Percentiles rank a stretch among this genome's conserved stretches.
phyloP scores from a whole-genome alignment of 169 alveolate genomes.

The Blepharisma undulans region DNA sequence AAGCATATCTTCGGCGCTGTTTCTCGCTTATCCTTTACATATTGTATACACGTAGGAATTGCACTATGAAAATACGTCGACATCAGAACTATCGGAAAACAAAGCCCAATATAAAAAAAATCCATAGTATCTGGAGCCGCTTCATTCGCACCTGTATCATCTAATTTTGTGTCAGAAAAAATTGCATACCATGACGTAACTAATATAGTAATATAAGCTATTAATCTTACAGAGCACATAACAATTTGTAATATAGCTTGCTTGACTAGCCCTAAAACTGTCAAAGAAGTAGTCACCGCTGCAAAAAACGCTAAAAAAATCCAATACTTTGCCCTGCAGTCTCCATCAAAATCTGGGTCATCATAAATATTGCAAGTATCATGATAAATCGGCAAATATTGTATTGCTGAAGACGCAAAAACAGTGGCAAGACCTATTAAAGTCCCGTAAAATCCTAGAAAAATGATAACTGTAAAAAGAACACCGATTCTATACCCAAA shows the following conservation, averaged over 20 bases:
- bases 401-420: neutral
- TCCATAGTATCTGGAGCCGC: neutral
- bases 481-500: neutral
- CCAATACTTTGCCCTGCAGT: conserved; percentile 6
- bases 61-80: neutral
- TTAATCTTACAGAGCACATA: neutral
- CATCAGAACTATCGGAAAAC: neutral
- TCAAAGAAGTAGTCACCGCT: neutral
- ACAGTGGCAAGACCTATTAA: neutral
- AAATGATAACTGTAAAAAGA: neutral
- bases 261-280: neutral
- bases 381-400: neutral
- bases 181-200: neutral
- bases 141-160: neutral
- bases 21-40: neutral
- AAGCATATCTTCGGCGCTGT: neutral
- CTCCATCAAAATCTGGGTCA: neutral
- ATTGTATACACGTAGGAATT: neutral
- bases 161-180: neutral
- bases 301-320: neutral
- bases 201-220: neutral
- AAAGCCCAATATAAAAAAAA: neutral
- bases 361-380: conserved; percentile 18
- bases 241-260: neutral
- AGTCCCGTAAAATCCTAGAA: neutral